Conservation (phyloP, 2,329 filamentous ascomycete species). For the Dactylonectria estremocensis region DNA sequence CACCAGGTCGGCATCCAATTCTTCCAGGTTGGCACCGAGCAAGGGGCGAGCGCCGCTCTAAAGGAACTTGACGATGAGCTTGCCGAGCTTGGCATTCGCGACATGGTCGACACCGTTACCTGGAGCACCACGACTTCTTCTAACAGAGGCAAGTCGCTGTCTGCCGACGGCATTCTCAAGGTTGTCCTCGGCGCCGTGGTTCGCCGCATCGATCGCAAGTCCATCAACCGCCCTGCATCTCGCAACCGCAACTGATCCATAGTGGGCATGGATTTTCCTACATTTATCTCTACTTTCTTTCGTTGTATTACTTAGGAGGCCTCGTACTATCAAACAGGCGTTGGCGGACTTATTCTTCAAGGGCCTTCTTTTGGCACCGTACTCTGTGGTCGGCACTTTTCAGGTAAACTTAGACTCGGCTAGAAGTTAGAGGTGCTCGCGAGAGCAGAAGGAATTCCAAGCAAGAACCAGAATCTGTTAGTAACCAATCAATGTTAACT, state of each 20-base stretch:
- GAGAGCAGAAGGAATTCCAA: neutral
- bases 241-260: slow-evolving; percentile 16
- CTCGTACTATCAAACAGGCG: neutral
- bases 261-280: neutral
- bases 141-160: slow-evolving; percentile 61
- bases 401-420: neutral
- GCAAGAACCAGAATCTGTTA: neutral
- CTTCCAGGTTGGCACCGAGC: slow-evolving; percentile 90
- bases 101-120: slow-evolving; percentile 93
- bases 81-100: slow-evolving; percentile 73
- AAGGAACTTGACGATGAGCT: slow-evolving; percentile 81
- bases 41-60: slow-evolving; percentile 75
- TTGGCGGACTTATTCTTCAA: neutral
- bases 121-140: slow-evolving; percentile 70
- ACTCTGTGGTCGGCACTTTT: neutral
- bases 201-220: slow-evolving; percentile 54
- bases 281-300: neutral
- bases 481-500: neutral
- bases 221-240: slow-evolving; percentile 30
- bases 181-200: slow-evolving; percentile 85
- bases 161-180: slow-evolving; percentile 83
- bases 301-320: neutral
- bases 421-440: neutral
- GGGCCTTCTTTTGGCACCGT: neutral
- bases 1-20: slow-evolving; percentile 96